These are phyloP conservation scores for Colletotrichum lindemuthianum DNA, from an alignment of 2,329 filamentous ascomycete genomes.

Conservation along the genomic window DNA sequence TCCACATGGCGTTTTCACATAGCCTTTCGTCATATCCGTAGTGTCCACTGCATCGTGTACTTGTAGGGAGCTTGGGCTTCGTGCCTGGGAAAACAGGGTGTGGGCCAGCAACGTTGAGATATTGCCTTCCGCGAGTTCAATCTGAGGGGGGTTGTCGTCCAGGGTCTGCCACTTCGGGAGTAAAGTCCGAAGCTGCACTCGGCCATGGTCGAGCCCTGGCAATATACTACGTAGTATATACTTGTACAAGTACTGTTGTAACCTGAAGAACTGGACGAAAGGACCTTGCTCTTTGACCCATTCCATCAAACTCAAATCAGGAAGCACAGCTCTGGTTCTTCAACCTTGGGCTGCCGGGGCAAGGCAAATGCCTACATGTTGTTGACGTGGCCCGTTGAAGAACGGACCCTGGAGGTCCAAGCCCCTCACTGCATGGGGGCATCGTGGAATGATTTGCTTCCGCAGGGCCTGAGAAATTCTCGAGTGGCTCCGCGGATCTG, in stretches of 20 bases:
- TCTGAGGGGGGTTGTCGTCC: no score
- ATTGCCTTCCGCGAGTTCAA: no score
- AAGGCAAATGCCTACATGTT: no score
- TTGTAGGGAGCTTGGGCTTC: no score
- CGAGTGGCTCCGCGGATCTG: background rate
- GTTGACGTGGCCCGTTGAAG: conserved; percentile 8
- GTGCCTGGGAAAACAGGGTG: no score
- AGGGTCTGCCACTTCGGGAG: background rate
- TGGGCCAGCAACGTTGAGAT: no score
- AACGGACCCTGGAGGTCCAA: background rate
- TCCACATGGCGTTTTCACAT: background rate
- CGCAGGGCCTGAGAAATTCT: conserved; percentile 1
- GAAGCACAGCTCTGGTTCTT: background rate
- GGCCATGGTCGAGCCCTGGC: background rate
- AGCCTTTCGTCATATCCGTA: background rate
- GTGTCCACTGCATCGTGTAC: no score
- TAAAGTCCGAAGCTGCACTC: background rate
- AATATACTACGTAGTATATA: no score
- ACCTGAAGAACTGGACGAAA: no score
- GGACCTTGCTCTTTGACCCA: background rate
- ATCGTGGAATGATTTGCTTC: conserved; percentile 10
- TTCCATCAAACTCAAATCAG: background rate
- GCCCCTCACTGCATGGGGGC: conserved; percentile 2
- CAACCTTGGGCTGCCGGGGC: background rate
- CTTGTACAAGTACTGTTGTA: no score